Evolutionary conservation across 2,329 filamentous ascomycete species (phyloP).

Genomic region (Apiospora sp.): DNA sequence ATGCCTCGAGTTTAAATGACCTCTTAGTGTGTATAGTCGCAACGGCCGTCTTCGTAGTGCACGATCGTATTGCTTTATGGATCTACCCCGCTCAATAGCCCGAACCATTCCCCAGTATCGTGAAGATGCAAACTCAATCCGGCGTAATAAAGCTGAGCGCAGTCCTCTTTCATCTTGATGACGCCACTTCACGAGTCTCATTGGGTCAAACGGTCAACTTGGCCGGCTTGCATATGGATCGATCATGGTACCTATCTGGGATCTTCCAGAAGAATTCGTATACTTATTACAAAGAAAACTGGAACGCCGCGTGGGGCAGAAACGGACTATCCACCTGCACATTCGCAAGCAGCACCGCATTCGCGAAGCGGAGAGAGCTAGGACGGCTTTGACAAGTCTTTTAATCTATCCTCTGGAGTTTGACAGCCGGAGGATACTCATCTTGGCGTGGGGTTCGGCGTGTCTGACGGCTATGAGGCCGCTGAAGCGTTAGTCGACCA

Average conservation of each 20-base stretch:
- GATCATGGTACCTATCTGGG: constrained; percentile 1
- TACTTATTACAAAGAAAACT: constrained; percentile 7
- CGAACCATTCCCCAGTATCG: not conserved
- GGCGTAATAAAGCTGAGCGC: not conserved
- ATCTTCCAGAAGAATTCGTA: constrained; percentile 11
- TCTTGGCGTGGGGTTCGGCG: constrained; percentile 14
- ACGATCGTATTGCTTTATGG: not conserved
- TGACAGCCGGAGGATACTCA: constrained; percentile 2
- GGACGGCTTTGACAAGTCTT: not conserved
- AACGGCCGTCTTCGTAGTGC: not conserved
- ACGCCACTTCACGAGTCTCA: not conserved
- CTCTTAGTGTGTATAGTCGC: constrained; percentile 12
- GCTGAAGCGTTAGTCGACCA: not conserved
- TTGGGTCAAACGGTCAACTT: not conserved
- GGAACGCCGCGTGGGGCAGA: not conserved
- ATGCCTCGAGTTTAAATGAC: constrained; percentile 16
- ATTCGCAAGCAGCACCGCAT: constrained; percentile 12
- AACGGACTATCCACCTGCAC: not conserved
- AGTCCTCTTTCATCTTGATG: not conserved
- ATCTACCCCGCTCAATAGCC: constrained; percentile 11
- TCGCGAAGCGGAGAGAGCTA: not conserved
- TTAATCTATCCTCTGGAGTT: not conserved
- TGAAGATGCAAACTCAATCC: not conserved
- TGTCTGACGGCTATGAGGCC: not conserved
- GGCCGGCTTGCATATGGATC: constrained; percentile 3